phyloP scores from a whole-genome alignment of 139 green algal species.

The Chlamydomonas incerta region DNA sequence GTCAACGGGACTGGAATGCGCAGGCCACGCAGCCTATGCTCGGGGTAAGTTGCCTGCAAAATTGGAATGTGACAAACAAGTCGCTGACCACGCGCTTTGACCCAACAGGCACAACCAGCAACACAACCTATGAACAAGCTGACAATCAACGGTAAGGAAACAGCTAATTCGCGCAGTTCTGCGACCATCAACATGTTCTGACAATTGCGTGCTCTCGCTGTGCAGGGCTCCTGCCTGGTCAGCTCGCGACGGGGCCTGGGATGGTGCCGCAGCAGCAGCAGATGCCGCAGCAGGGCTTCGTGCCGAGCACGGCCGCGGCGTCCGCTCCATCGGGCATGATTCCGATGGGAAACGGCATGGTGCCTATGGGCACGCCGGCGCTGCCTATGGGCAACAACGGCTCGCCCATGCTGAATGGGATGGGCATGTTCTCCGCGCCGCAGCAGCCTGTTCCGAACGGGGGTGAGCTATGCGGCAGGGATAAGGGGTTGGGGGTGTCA shows the following conservation, averaged over 20 bases:
- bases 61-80: too few species aligned
- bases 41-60: not conserved
- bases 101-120: not conserved
- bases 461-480: not conserved
- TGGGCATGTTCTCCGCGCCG: conserved; percentile 8
- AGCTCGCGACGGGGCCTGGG: conserved; percentile 1
- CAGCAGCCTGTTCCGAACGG: not conserved
- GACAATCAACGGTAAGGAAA: conserved; percentile 29
- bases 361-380: not conserved
- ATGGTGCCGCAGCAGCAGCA: conserved; percentile 42
- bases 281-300: conserved; percentile 10
- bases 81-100: too few species aligned
- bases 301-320: not conserved
- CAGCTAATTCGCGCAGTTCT: not conserved
- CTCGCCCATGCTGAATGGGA: conserved; percentile 17
- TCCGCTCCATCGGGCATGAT: conserved; percentile 18
- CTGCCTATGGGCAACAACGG: conserved; percentile 1
- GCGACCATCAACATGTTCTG: not conserved
- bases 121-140: conserved; percentile 26
- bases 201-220: too few species aligned
- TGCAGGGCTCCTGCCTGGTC: conserved; percentile 22
- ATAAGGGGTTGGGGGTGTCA: too few species aligned
- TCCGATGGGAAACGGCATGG: conserved; percentile 28
- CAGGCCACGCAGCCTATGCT: conserved; percentile 27
- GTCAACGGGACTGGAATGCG: conserved; percentile 35